Percentiles rank a stretch among this genome's conserved stretches.
Conservation (phyloP, 2,329 filamentous ascomycete genomes). For the Orbilia javanica region DNA sequence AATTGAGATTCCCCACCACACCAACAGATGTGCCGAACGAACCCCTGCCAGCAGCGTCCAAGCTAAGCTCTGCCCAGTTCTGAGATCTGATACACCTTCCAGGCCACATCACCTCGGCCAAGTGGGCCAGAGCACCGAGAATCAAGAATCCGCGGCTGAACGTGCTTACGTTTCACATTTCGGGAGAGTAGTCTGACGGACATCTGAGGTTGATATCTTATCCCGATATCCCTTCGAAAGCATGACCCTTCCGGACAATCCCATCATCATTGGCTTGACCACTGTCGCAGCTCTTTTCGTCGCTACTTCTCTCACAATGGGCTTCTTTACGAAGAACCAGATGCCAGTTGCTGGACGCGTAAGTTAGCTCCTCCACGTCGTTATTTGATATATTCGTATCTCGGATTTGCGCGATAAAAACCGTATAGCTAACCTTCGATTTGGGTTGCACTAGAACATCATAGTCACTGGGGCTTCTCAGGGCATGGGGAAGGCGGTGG, state of each 20-base stretch:
- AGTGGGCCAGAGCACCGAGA: neutral
- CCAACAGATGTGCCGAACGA: conserved; percentile 6
- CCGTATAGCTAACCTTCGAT: neutral
- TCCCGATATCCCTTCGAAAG: neutral
- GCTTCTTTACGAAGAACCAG: conserved; percentile 78
- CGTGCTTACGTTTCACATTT: neutral
- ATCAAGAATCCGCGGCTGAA: neutral
- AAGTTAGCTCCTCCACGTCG: conserved; percentile 60
- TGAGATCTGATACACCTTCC: neutral
- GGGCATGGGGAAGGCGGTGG: conserved; percentile 85
- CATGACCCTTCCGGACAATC: conserved; percentile 12
- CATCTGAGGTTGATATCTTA: neutral
- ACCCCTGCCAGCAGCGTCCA: neutral
- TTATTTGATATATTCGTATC: neutral
- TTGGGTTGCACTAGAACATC: conserved; percentile 74
- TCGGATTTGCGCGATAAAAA: neutral
- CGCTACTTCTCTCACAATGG: conserved; percentile 70
- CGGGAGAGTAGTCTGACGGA: neutral
- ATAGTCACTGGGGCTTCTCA: conserved; percentile 92
- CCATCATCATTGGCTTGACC: conserved; percentile 23
- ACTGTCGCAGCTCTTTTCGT: conserved; percentile 38
- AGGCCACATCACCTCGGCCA: neutral
- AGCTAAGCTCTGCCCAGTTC: conserved; percentile 10
- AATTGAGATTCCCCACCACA: conserved; percentile 28
- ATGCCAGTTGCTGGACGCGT: conserved; percentile 89